Conservation (phyloP, 306 rosid species). For the Vicia villosa region DNA sequence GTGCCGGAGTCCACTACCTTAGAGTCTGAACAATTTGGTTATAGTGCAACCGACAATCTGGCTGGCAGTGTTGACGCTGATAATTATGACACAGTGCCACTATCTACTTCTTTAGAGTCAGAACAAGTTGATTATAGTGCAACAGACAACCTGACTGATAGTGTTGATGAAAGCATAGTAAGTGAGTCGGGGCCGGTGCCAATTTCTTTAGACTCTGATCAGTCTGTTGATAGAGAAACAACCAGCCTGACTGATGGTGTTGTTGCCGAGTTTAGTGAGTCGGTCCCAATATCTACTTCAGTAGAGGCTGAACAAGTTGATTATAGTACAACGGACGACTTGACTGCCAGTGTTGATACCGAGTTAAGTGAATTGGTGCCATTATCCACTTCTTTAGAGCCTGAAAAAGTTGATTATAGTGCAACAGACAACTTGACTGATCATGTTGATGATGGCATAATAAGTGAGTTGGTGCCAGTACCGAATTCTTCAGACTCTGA, state of each 20-base stretch:
- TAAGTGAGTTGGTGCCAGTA: conserved; percentile 4
- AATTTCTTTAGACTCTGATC: conserved; percentile 30
- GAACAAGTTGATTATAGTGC: not conserved
- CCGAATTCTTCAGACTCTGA: conserved; percentile 30
- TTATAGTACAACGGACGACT: not conserved
- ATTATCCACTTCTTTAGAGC: conserved; percentile 22
- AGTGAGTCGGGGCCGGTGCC: conserved; percentile 8
- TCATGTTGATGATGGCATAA: not conserved
- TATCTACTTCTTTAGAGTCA: conserved; percentile 22
- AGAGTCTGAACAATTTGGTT: conserved; percentile 28
- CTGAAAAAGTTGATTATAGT: not conserved
- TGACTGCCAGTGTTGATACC: conserved; percentile 13
- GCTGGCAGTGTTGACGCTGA: conserved; percentile 7
- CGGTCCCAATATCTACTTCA: conserved; percentile 1
- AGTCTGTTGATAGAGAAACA: not conserved
- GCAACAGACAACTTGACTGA: not conserved
- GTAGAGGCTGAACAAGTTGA: conserved; percentile 24
- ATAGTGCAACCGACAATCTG: conserved; percentile 1
- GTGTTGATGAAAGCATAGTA: not conserved
- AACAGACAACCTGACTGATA: conserved; percentile 3
- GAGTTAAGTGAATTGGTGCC: not conserved
- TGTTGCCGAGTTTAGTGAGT: not conserved
- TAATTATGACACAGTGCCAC: not conserved
- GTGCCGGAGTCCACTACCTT: conserved; percentile 14
- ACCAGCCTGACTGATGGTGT: conserved; percentile 10